Evolutionary conservation across 805 yeast genomes (phyloP), one percentile per base, ranked within the genome.

Genomic region (Yarrowia sp.): DNA sequence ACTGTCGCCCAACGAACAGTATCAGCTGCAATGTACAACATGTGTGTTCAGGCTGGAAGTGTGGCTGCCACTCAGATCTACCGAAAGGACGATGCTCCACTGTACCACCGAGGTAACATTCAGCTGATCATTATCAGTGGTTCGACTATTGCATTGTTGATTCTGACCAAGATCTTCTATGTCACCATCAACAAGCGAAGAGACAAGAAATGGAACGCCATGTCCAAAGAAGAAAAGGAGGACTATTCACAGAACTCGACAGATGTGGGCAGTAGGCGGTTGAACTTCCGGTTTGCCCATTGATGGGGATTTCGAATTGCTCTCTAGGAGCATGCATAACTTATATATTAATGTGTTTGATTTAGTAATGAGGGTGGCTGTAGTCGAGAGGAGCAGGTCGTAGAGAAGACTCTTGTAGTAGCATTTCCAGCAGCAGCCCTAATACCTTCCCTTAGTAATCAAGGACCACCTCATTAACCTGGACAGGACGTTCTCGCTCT

Each of bases 21-120:
- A 2, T 82, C 89, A 15, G 85, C 91, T 0, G 87, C 92, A 0
- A 69, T 89, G 55, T 87, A 85, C 74, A 89, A 88, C 72, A 87
- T 88, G 81, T 83, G 82, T 74, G 85, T 85, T 0, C 92, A 89
- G 74, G 79, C 85, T 0, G 89, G 87, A 1, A 75, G 80, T 16
- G 85, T 89, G 58, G 78, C 84, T 8, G 78, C 86, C 4, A 79
- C 87, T 5, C 85, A 88, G 72, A 81, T 89, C 9, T 89, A 89
- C 75, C 76, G 87, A 56, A 74, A 75, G 0, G 83, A 81, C 48
- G 93, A 89, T 74, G 79, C 79, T 48, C 93, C 92, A 0, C 73
- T 81, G 40, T 89, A 89, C 74, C 81, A 81, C 49, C 76, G 83
- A 26, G 94, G 92, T 50, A 87, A 89, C 70, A 43, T 63, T 11